Evolutionary conservation across 371 early-diverging fungal genomes (phyloP), one percentile per base, ranked within the genome.

Genomic region (Mortierella sp.): DNA sequence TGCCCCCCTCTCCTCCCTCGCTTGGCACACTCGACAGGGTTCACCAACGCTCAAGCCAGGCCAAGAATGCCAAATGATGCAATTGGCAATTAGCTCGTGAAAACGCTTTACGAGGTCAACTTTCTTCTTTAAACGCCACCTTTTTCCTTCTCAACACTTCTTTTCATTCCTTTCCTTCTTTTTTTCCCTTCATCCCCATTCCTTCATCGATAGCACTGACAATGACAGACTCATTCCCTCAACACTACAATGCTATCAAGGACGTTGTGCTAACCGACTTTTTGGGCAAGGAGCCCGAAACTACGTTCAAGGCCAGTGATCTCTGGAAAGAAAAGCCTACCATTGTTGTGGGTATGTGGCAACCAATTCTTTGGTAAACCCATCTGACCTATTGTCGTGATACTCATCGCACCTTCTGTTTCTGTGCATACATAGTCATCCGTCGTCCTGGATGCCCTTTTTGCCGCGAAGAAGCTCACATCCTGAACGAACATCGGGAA

Each of bases 401-500:
- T n/a, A n/a, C n/a, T n/a, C n/a, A n/a, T 24, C 13, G 21, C 39
- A 24, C 6, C 31, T 51, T 16, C 3, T 41, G 10, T 28, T 28
- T 38, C 13, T n/a, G n/a, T n/a, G n/a, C n/a, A n/a, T n/a, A 21
- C n/a, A 2, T 61, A 70, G 72, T 80, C 9, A 68, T 71, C 54
- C 81, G 81, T 13, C 81, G 81, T 21, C 81, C 81, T 2, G 84
- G 84, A 13, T 84, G 84, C 60, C 79, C 70, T 14, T 71, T 82
- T 52, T 84, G 82, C 61, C 82, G 82, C 31, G 81, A 81, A 34
- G 80, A 82, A n/a, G 84, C 72, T 16, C 60, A 49, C 18, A 63
- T 66, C 13, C 58, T 82, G 18, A 58, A 59, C 21, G 61, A 50
- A 14, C 71, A 71, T 53, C 72, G 79, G 0, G 66, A 63, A 0